Evolutionary conservation across 31 red algal species (phyloP).

Genomic region (Endocladia muricata): DNA sequence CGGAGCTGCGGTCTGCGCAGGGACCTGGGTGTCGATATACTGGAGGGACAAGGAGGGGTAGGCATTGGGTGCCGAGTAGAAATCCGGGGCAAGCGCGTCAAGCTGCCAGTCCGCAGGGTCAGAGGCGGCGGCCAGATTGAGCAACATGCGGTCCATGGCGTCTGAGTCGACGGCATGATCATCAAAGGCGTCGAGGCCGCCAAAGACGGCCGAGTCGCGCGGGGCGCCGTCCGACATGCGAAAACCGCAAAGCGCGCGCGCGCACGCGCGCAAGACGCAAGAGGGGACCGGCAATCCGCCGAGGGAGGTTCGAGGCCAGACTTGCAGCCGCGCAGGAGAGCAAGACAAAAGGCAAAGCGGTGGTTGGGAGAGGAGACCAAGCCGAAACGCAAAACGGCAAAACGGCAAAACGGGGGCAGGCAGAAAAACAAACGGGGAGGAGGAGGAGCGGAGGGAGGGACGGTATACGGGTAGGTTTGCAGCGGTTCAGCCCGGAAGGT

Average conservation of each 20-base stretch:
- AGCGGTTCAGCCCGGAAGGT: no score
- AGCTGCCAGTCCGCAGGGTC: conserved; percentile 61
- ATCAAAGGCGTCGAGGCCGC: conserved; percentile 57
- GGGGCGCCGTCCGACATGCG: conserved; percentile 56
- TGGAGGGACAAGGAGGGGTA: conserved; percentile 3
- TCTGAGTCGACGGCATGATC: conserved; percentile 21
- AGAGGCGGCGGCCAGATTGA: conserved; percentile 34
- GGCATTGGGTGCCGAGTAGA: conserved; percentile 10
- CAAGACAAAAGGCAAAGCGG: no score
- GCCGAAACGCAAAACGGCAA: no score
- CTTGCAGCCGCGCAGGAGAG: no score
- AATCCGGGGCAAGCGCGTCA: conserved; percentile 26
- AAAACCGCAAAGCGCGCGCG: not conserved
- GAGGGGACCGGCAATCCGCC: not conserved
- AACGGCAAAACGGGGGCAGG: no score
- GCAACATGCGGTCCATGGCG: conserved; percentile 61
- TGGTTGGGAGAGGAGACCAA: no score
- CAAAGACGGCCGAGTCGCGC: conserved; percentile 51
- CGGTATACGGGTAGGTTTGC: no score
- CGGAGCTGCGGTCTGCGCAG: not conserved
- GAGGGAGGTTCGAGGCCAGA: no score
- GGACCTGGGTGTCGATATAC: not conserved
- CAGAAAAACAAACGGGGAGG: no score
- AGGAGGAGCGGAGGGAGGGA: no score
- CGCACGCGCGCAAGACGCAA: not conserved